These are phyloP conservation scores for Groenewaldozyma auringiensis DNA, from an alignment of 1,139 yeast genomes.

Conservation along the genomic window DNA sequence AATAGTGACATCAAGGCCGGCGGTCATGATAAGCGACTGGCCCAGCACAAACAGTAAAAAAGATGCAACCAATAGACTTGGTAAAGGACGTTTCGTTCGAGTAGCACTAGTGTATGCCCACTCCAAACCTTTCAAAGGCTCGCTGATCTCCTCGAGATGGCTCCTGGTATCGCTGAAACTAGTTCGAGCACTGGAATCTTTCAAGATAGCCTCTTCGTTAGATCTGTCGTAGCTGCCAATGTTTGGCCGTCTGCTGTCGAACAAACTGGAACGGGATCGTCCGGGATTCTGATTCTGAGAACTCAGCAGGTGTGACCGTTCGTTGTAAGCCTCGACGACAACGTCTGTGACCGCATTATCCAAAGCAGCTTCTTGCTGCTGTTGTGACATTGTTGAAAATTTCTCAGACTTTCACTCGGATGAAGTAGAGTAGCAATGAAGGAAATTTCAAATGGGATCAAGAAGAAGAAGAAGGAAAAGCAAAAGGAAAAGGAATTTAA, in stretches of 20 bases:
- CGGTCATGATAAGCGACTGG: slow-evolving; percentile 17
- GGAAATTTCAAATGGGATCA: not conserved
- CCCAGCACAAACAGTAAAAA: slow-evolving; percentile 16
- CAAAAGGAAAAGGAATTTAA: not conserved
- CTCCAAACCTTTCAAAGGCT: not conserved
- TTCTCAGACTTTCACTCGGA: no score
- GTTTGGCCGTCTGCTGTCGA: not conserved
- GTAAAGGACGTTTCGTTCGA: slow-evolving; percentile 13
- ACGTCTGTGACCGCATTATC: slow-evolving; percentile 8
- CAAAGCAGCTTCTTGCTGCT: slow-evolving; percentile 7
- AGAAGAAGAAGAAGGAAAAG: not conserved
- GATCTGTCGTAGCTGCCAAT: not conserved
- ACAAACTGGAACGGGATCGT: not conserved
- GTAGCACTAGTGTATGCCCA: slow-evolving; percentile 2
- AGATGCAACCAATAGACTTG: slow-evolving; percentile 12
- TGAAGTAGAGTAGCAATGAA: not conserved
- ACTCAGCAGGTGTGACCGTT: slow-evolving; percentile 2
- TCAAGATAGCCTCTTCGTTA: not conserved
- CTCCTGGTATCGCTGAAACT: not conserved
- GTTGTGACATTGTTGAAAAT: no score
- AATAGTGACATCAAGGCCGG: slow-evolving; percentile 22
- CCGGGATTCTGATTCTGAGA: not conserved
- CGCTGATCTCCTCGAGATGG: not conserved
- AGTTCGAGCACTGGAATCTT: not conserved
- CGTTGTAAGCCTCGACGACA: slow-evolving; percentile 6